Evolutionary conservation across 1,284 basidiomycete species (phyloP), one percentile per base, ranked within the genome.

Genomic region (Athelia sp.): DNA sequence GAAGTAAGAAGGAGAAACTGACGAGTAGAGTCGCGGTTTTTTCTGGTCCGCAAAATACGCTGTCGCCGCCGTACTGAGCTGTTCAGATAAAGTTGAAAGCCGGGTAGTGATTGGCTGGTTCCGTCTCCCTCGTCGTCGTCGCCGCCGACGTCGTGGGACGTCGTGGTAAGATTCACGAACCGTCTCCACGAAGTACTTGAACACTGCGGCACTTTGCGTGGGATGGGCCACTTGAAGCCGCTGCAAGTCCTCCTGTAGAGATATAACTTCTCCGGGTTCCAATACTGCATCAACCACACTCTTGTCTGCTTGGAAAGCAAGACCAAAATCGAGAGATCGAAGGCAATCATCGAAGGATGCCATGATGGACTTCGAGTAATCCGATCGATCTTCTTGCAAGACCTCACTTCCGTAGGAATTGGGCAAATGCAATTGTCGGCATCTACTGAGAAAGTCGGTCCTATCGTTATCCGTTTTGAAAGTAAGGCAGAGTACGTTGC

Each of bases 251-350:
- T 45, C 46, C 35, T 42, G 46, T 52, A 72, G 45, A 4, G 52
- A 54, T 15, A 50, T 26, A 22, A 61, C 61, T 19, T 67, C 62
- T 0, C 6, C 4, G 0, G 52, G 50, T 31, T 55, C 62, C 8
- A 72, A 53, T 3, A 64, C 52, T 40, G 58, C 62, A 43, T 55
- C 60, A 32, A 51, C 52, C 15, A 70, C 45, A 0, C 65, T 63
- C 48, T 72, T 74, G 29, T 74, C 66, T 3, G 66, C 53, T 49
- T 73, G 68, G 45, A 73, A 72, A 9, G 64, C 72, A 18, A 74
- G 56, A 24, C 57, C 54, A 45, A 73, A 73, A 2, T 61, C 57
- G 1, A 74, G 46, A 1, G 51, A 42, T 4, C 38, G 11, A 31
- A 72, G 57, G 40, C 65, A 49, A 1, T 36, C 45, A 11, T 58